These are phyloP conservation scores for Claviceps sp. DNA, from an alignment of 2,329 filamentous ascomycete species.

Conservation along the genomic window DNA sequence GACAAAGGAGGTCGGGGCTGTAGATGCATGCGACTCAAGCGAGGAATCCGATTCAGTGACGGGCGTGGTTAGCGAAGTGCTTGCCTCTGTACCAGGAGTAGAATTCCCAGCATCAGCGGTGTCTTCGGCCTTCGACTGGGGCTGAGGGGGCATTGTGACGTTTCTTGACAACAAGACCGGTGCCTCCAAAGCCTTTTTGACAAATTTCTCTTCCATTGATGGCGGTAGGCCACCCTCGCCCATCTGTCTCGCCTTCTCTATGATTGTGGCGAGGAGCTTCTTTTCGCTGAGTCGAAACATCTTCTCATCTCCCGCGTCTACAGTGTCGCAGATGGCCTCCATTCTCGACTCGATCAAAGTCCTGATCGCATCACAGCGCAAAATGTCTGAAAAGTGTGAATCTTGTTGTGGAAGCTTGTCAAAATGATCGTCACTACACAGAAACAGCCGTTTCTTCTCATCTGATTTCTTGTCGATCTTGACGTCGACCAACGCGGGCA, in stretches of 20 bases:
- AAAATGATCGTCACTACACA: slow-evolving; percentile 59
- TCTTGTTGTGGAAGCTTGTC: slow-evolving; percentile 44
- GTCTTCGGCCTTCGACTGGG: slow-evolving; percentile 6
- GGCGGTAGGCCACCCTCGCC: slow-evolving; percentile 51
- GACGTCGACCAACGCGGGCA: slow-evolving; percentile 52
- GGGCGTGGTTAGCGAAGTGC: slow-evolving; percentile 29
- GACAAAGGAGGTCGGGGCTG: slow-evolving; percentile 30
- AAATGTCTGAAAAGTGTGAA: slow-evolving; percentile 44
- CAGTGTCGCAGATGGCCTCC: slow-evolving; percentile 60
- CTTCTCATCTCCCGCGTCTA: slow-evolving; percentile 69
- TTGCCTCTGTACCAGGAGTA: slow-evolving; percentile 13
- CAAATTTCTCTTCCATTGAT: slow-evolving; percentile 77
- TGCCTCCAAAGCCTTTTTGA: slow-evolving; percentile 60
- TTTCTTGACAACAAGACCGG: slow-evolving; percentile 59
- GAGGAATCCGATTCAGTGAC: slow-evolving; percentile 23
- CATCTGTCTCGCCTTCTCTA: slow-evolving; percentile 61
- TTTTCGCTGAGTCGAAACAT: slow-evolving; percentile 70
- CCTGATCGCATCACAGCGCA: slow-evolving; percentile 35
- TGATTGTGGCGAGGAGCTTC: slow-evolving; percentile 53
- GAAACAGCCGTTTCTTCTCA: slow-evolving; percentile 47
- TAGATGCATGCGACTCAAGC: slow-evolving; percentile 27
- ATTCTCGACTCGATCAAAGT: slow-evolving; percentile 51
- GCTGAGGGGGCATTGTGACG: slow-evolving; percentile 24
- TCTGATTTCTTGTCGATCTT: slow-evolving; percentile 27
- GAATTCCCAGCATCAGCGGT: slow-evolving; percentile 11